Evolutionary conservation across 2,329 filamentous ascomycete species (phyloP).

Genomic region (Trichoderma afroharzianum): DNA sequence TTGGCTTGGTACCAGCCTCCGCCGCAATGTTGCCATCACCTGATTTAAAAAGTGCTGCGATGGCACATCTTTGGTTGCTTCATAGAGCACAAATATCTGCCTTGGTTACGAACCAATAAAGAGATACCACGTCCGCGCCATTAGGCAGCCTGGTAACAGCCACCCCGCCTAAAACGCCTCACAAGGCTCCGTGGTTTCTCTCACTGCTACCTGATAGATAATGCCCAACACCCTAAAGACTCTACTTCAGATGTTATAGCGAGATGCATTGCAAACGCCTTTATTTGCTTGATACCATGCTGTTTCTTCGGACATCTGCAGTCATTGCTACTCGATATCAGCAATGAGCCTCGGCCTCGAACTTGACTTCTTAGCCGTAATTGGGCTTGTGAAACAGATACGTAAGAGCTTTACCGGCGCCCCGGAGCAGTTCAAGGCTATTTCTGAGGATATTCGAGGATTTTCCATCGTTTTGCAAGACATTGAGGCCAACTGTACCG

Average conservation of each 20-base stretch:
- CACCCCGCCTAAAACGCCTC: background rate
- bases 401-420: background rate
- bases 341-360: background rate
- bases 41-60: background rate
- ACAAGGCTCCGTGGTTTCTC: background rate
- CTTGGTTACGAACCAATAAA: background rate
- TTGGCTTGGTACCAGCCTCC: background rate
- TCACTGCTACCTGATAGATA: background rate
- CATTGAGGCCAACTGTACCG: background rate
- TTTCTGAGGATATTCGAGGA: background rate
- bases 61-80: background rate
- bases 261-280: background rate
- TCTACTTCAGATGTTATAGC: too few relatives aligned
- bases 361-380: background rate
- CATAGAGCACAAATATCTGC: background rate
- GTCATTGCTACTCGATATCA: background rate
- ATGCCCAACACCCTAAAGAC: background rate
- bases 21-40: background rate
- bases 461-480: background rate
- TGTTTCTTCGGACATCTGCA: background rate
- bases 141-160: background rate
- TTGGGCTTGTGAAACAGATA: background rate
- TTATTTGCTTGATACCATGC: background rate
- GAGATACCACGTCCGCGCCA: background rate
- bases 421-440: background rate